phyloP scores from a whole-genome alignment of 805 yeast species.

The Suhomyces sp. region DNA sequence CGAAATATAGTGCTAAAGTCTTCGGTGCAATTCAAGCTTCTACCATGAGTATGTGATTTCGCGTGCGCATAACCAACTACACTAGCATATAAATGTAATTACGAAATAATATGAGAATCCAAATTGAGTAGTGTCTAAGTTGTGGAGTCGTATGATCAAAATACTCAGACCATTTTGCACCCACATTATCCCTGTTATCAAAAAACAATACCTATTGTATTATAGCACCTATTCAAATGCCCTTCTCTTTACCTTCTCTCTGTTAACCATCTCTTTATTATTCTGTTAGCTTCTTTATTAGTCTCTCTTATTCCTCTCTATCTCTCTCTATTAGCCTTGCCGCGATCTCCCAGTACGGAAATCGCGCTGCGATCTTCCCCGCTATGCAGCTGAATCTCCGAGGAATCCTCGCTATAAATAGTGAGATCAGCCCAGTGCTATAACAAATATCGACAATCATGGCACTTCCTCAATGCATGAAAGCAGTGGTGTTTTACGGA shows the following conservation, averaged over 20 bases:
- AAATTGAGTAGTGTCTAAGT: too few relatives aligned
- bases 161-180: not conserved
- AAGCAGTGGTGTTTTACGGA: slow-evolving; percentile 49
- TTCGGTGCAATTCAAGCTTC: not conserved
- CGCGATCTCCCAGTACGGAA: not conserved
- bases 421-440: not conserved
- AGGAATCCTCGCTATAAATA: not conserved
- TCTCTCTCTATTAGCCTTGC: not conserved
- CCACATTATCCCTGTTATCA: not conserved
- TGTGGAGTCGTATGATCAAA: not conserved
- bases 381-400: not conserved
- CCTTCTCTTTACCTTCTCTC: too few relatives aligned
- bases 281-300: too few relatives aligned
- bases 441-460: not conserved
- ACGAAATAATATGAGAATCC: not conserved
- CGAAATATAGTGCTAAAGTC: not conserved
- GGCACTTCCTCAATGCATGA: slow-evolving; percentile 31
- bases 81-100: not conserved
- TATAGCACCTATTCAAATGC: not conserved
- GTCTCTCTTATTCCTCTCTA: not conserved
- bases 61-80: too few relatives aligned
- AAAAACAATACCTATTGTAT: too few relatives aligned
- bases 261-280: too few relatives aligned
- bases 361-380: not conserved
- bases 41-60: not conserved